phyloP scores from a whole-genome alignment of 805 yeast species.

The Candida sakaeoensis region DNA sequence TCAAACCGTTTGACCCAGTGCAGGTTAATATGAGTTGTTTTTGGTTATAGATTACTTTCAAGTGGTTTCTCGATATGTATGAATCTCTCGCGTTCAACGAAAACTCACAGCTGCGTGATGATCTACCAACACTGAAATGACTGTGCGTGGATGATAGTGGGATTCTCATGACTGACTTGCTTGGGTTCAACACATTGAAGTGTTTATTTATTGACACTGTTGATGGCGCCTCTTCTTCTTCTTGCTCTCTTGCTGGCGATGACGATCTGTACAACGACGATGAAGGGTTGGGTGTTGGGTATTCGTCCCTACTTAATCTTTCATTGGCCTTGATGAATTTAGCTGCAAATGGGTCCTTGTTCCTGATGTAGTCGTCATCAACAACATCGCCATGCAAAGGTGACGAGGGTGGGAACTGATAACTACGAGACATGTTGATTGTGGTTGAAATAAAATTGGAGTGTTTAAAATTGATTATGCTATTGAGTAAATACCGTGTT shows the following conservation, averaged over 20 bases:
- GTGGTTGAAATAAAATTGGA: background rate
- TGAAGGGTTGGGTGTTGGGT: conserved; percentile 76
- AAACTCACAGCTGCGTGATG: conserved; percentile 57
- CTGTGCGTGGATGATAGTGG: conserved; percentile 39
- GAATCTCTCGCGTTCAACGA: conserved; percentile 46
- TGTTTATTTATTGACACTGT: conserved; percentile 25
- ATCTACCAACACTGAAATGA: conserved; percentile 58
- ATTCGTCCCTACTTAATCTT: conserved; percentile 13
- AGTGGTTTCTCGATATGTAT: conserved; percentile 66
- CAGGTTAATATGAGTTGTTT: conserved; percentile 57
- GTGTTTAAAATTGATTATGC: background rate
- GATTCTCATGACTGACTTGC: conserved; percentile 27
- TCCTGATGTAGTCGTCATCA: conserved; percentile 17
- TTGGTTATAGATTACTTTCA: conserved; percentile 43
- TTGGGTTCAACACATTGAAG: conserved; percentile 35
- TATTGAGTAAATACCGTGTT: conserved; percentile 5
- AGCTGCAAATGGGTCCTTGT: conserved; percentile 10
- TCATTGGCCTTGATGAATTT: background rate
- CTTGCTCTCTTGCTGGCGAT: conserved; percentile 27
- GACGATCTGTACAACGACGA: conserved; percentile 40
- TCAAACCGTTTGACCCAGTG: conserved; percentile 78
- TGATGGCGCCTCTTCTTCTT: background rate
- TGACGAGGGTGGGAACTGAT: conserved; percentile 52
- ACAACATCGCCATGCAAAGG: conserved; percentile 34
- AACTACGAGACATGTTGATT: conserved; percentile 9